Percentiles rank a stretch among this genome's conserved stretches.
phyloP scores from a whole-genome alignment of 345 rosid genomes.

The Eucalyptus pauciflora region DNA sequence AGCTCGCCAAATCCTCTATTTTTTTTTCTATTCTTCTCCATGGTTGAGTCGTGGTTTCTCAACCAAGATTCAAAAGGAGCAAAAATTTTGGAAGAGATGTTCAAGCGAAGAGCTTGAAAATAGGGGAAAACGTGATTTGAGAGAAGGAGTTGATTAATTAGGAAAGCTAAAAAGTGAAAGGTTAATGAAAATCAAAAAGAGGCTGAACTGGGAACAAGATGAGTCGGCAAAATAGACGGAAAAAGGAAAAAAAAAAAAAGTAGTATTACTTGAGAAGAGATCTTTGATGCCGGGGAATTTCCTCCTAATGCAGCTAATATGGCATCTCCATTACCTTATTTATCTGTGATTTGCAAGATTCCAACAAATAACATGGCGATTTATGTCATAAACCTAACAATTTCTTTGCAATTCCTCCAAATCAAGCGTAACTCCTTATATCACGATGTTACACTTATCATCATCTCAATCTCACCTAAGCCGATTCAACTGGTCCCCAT shows the following conservation, averaged over 20 bases:
- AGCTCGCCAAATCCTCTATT: not conserved
- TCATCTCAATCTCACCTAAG: not conserved
- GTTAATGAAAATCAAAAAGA: not conserved
- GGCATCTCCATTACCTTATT: not conserved
- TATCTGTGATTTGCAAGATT: not conserved
- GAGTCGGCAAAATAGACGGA: not conserved
- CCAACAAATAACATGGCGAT: not conserved
- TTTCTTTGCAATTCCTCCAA: not conserved
- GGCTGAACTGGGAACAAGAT: not conserved
- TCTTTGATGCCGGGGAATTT: not conserved
- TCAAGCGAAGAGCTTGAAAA: not conserved
- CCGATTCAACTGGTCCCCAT: not conserved
- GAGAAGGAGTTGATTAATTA: not conserved
- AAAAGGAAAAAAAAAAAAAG: not conserved
- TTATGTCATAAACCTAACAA: not conserved
- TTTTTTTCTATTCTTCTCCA: not conserved
- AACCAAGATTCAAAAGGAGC: not conserved
- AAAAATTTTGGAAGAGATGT: not conserved
- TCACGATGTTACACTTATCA: not conserved
- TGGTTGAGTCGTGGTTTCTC: not conserved
- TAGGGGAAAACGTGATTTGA: not conserved
- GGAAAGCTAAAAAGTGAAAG: not conserved
- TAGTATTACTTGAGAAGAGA: not conserved
- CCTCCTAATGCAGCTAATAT: not conserved
- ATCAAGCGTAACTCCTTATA: not conserved